Percentiles rank a stretch among this genome's conserved stretches.
phyloP scores from a whole-genome alignment of 192 early-diverging fungal genomes.

The Coemansia reversa region DNA sequence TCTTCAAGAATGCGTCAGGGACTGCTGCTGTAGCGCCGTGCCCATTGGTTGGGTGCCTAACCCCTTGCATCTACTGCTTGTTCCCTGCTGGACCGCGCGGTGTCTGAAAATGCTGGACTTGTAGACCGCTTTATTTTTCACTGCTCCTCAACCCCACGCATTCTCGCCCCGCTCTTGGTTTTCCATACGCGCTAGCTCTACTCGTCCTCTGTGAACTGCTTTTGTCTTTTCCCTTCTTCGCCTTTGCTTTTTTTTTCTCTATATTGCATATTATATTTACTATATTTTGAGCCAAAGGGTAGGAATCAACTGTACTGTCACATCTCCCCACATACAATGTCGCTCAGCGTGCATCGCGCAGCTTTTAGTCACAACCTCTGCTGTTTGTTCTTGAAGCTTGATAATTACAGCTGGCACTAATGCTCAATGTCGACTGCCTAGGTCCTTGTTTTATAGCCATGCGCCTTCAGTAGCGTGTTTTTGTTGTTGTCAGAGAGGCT shows the following conservation, averaged over 20 bases:
- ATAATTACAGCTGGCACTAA: background rate
- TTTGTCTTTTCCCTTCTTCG: background rate
- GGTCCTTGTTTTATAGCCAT: background rate
- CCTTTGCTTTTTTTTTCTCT: background rate
- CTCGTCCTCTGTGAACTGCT: background rate
- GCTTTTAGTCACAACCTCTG: background rate
- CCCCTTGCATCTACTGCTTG: background rate
- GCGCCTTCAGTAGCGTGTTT: background rate
- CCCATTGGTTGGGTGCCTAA: background rate
- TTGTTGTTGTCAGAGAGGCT: background rate
- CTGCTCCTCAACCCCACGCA: background rate
- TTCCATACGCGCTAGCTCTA: background rate
- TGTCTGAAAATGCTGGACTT: background rate
- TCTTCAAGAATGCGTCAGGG: background rate
- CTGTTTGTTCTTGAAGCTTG: background rate
- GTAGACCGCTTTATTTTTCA: background rate
- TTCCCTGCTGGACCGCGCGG: background rate
- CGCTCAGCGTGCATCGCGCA: background rate
- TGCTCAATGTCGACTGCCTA: background rate
- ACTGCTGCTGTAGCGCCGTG: background rate
- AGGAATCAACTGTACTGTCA: background rate
- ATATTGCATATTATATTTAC: background rate
- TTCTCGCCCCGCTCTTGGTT: background rate
- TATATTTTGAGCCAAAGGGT: background rate
- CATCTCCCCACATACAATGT: background rate